Base-by-base conservation (phyloP, 352 stramenopile genomes). In the Globisporangium takayamanum region DNA sequence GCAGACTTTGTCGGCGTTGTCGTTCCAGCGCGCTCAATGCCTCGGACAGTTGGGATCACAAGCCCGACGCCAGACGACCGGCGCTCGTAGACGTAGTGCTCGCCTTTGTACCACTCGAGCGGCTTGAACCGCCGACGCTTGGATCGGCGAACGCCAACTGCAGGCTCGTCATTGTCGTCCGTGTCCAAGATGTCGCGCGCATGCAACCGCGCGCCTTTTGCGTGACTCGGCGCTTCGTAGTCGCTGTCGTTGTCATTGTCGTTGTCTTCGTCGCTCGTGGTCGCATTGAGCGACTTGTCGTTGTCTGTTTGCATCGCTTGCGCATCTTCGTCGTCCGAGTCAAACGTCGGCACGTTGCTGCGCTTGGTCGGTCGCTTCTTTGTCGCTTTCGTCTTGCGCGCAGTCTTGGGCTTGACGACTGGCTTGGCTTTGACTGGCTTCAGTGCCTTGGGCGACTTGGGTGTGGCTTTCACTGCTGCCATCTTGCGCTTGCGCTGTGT, bases 91-190 rank as follows among this genome's bases (percentile, higher is more conserved):
- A 95, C 78, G 60, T 86, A 92, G 55, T 91, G 79, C 62, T 95
- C 85, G 48, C 84, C 84, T 59, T 93, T 93, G 71, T 93, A 95
- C 85, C 85, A 95, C 15, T 71, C 85, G n/a, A 95, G 69, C 22
- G 85, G 85, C 76, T 91, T 90, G 59, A 84, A 93, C 8, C 85
- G 79, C 55, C 72, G 74, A 33, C 85, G 75, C 62, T 89, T 92
- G 6, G 82, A 93, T 7, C 85, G 79, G 54, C 85, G 83, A 37
- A 92, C 68, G 1, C 77, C 78, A 22, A 51, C 71, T 14, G 66
- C 65, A 47, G 33, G 33, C 33, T 82, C 70, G 58, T 70, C 67
- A 33, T 63, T 60, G 42, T 76, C 66, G 14, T 60, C 53, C 10
- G 73, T 73, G 37, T 72, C 66, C 12, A 64, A 84, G 39, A 65